Base-by-base conservation (phyloP, 768 basidiomycete genomes). In the Boletus huronensis region DNA sequence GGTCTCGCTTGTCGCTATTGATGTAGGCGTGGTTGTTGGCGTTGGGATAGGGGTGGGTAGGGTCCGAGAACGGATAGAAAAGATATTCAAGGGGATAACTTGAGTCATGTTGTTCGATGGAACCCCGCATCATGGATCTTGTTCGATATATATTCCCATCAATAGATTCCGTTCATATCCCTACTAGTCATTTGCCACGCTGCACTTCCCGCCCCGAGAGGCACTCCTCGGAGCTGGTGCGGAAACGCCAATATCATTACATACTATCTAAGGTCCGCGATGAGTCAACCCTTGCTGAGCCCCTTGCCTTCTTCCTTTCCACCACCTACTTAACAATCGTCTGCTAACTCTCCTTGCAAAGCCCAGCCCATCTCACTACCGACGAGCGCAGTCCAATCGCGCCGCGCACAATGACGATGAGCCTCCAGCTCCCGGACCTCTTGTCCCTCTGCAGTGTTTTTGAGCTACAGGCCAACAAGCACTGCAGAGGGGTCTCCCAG, bases 1-100 rank as follows among this genome's bases (percentile, higher is more conserved):
- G 0, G 63, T 83, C 4, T 79, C 80, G 28, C 68, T 96, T 34
- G 39, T 92, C 5, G 80, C 80, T 1, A 82, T 91, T 2, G 96
- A 98, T 71, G 34, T 85, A 0, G 87, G 77, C 14, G 65, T 69
- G 8, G 19, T 69, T 2, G 23, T 69, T n/a, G 65, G 67, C 1
- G 40, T 61, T 48, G 55, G 61, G 35, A 39, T 69, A 23, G 66
- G 67, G 6, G 58, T 69, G 26, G 32, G 48, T 2, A 64, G 62
- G 52, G 54, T 67, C 6, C 58, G 53, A 31, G 58, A 48, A 9
- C 57, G 54, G 53, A 66, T 69, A 59, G 67, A 58, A 26, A 29
- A 16, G 29, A 53, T 67, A 48, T 69, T 67, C 17, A 48, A 53
- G 34, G 19, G 38, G 45, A 52, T 64, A 11, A 38, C 41, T 32